Conservation (phyloP, 805 yeast species). For the Ogataea naganishii region DNA sequence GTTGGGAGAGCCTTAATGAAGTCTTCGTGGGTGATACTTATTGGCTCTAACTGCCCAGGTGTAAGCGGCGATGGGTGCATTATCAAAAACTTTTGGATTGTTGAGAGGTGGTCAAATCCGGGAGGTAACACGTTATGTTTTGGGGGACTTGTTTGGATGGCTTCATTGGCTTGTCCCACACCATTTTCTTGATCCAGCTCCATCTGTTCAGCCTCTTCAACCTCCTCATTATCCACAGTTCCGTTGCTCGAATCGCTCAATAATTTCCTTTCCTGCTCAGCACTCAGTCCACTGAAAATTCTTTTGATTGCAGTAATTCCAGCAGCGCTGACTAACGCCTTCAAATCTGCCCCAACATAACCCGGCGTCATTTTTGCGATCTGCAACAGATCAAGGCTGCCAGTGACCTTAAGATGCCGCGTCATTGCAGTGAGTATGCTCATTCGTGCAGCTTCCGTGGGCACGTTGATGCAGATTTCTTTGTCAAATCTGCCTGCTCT, state of each 20-base stretch:
- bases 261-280: conserved; percentile 24
- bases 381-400: conserved; percentile 57
- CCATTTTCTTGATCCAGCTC: conserved; percentile 12
- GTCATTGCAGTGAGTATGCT: conserved; percentile 74
- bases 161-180: neutral
- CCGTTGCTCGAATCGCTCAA: conserved; percentile 7
- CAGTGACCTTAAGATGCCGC: conserved; percentile 52
- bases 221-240: conserved; percentile 5
- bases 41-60: conserved; percentile 62
- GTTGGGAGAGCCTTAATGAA: conserved; percentile 82
- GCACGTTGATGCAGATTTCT: conserved; percentile 92
- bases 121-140: neutral
- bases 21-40: conserved; percentile 71
- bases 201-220: conserved; percentile 13
- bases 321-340: conserved; percentile 89
- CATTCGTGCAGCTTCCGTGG: conserved; percentile 74
- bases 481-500: conserved; percentile 96
- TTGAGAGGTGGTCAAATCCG: conserved; percentile 26
- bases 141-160: neutral
- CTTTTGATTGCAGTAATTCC: conserved; percentile 92
- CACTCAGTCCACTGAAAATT: conserved; percentile 58
- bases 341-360: conserved; percentile 94
- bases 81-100: conserved; percentile 63
- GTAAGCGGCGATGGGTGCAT: conserved; percentile 77
- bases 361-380: conserved; percentile 95